Base-by-base conservation (phyloP, 2,329 filamentous ascomycete species). In the Fusarium hainanense region DNA sequence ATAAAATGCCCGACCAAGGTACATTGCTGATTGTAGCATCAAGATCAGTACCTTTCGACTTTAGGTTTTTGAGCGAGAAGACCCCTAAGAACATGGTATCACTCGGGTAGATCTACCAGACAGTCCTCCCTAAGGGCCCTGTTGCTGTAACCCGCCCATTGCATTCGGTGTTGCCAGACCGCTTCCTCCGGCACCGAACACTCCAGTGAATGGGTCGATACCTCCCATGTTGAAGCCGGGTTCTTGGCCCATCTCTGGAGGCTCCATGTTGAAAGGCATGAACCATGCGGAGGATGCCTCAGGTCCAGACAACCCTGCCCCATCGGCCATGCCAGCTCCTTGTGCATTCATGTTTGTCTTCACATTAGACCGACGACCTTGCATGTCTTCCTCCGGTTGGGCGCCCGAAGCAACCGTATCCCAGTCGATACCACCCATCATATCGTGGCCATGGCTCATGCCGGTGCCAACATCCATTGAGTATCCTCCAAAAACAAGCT, bases 261-360 rank as follows among this genome's bases (percentile, higher is more conserved):
- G 92, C 62, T 96, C 92, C 80, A 97, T 89, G 77, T 97, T 97
- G 80, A 97, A 97, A 2, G 94, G 93, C 83, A 97, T 90, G 79
- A 97, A 97, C 93, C 94, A 98, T 7, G 92, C 93, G 54, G 90
- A 91, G 52, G 83, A 86, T 4, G 85, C 81, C 65, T 88, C 86
- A 37, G 80, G 80, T 6, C 76, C 77, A 49, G 55, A 65, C 49
- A 78, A 75, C 32, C 68, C 64, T 48, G 76, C 58, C 23, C 61
- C 69, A 40, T 72, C 71, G 11, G 59, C 54, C 21, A 70, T 52
- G 41, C 71, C 63, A 13, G 67, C 57, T n/a, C 61, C 58, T 30
- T 75, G 78, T 23, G 76, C 74, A 55, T 76, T 78, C 43, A 77
- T 71, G 32, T 76, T 74, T 41, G 66, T 58, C 41, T 79, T 79